Evolutionary conservation across 2,329 filamentous ascomycete genomes (phyloP), one percentile per base, ranked within the genome.

Genomic region (Cytospora leucostoma): DNA sequence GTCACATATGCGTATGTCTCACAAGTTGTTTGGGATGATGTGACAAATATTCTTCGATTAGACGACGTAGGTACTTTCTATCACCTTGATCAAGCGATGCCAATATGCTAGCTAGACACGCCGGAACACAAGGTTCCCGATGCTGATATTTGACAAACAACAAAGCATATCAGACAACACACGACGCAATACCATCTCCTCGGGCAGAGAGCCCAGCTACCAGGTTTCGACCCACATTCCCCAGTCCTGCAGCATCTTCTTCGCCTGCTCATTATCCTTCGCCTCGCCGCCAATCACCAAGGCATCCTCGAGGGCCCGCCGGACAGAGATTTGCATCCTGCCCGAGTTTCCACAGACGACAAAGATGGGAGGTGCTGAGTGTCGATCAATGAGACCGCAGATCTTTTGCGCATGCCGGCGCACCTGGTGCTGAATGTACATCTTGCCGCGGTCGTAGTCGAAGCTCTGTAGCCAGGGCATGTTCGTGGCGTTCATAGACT

Each of bases 151-250:
- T 7, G n/a, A 44, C 17, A 21, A 47, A 4, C 8, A 13, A 2
- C 8, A 10, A 37, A 37, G 15, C 44, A 21, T 19, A 11, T 10
- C 44, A 21, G 11, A 47, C 44, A 47, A 17, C 2, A 44, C 13
- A 8, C 40, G 15, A 19, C n/a, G 21, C 12, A 12, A 4, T n/a
- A 47, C 44, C 44, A 17, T 47, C n/a, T 47, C 44, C n/a, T 21
- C 2, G 6, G 12, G 35, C 35, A 37, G 35, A 37, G 35, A 44
- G 17, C 17, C 40, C 5, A 44, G 8, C 63, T 70, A 87, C 84
- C 84, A 87, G 33, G 84, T 85, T 71, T 87, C 84, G 72, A 87
- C 82, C 81, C 84, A 86, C 72, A 80, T 81, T 8, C 74, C 78
- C 52, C 79, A 67, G 7, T 68, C 70, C 1, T 72, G 70, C 56